Evolutionary conservation across 345 rosid genomes (phyloP), one percentile per base, ranked within the genome.

Genomic region (Aegle marmelos): DNA sequence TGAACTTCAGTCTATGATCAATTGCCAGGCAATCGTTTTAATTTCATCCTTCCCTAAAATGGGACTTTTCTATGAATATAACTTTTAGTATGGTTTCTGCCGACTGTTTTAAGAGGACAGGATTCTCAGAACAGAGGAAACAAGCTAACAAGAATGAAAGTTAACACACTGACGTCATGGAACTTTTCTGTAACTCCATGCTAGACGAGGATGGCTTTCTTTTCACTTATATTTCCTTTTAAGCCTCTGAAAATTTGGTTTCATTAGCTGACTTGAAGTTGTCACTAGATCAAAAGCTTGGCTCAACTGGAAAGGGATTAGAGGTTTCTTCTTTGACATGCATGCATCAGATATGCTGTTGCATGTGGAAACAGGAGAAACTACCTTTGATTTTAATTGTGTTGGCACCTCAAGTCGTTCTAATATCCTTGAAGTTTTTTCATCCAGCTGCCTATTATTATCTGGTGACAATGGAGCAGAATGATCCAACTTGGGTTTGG

Each of bases 361-460:
- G 77, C 81, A 75, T 73, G 59, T 78, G 72, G 69, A 56, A 41
- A 72, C 80, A 68, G 95, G 91, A 74, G 93, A 88, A 54, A 79
- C 81, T 76, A 65, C 57, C 78, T 82, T 93, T 69, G 87, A 76
- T 88, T 81, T 90, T 58, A 85, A 83, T 88, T 86, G 84, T 80
- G 84, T 90, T 6, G 97, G 98, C 66, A 79, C 85, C 83, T 94
- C 98, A 41, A 93, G 86, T 71, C 98, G 87, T 86, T 94, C 98
- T 79, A 95, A 80, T 85, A 93, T 91, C 90, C 82, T 93, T 21
- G 88, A 91, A 3, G 94, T 95, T 77, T 84, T 91, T 34, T 75
- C 72, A 80, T 94, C 98, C 36, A 87, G 67, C 70, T 84, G 89
- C 82, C 72, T 87, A 78, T 83, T 85, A 81, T 33, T 78, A 72